Evolutionary conservation across 2,329 filamentous ascomycete genomes (phyloP).

Genomic region (Fusarium algeriense): DNA sequence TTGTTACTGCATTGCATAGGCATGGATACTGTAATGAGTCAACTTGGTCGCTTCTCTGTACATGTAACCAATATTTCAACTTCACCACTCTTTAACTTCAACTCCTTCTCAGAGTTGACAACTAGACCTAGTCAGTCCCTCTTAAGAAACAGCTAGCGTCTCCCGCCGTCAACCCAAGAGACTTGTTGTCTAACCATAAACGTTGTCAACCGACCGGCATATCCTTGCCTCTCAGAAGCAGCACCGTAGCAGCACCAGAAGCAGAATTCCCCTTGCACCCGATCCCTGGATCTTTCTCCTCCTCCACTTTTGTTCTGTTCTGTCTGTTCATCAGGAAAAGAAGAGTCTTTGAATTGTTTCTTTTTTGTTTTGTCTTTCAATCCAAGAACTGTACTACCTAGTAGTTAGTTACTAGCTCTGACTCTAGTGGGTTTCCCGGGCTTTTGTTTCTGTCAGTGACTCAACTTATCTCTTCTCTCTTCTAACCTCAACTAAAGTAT

Average conservation of each 20-base stretch:
- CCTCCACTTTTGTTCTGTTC: constrained; percentile 35
- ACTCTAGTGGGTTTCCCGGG: neutral
- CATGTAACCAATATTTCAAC: neutral
- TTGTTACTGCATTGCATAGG: neutral
- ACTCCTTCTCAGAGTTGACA: neutral
- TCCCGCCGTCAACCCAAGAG: constrained; percentile 21
- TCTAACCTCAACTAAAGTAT: neutral
- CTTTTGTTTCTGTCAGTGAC: neutral
- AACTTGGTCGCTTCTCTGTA: neutral
- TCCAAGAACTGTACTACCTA: neutral
- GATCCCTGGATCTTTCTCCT: constrained; percentile 27
- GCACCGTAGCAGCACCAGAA: neutral
- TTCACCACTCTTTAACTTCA: neutral
- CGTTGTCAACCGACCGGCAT: constrained; percentile 39
- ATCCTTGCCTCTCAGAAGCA: constrained; percentile 26
- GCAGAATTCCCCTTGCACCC: constrained; percentile 12
- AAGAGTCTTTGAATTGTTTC: constrained; percentile 4
- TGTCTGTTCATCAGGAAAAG: constrained; percentile 7
- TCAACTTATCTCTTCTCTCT: constrained; percentile 1
- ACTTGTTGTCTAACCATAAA: constrained; percentile 38
- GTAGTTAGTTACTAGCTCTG: neutral
- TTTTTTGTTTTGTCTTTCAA: constrained; percentile 12
- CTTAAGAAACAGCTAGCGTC: constrained; percentile 37
- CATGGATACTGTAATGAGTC: neutral
- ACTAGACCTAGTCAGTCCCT: constrained; percentile 3